Percentiles rank a stretch among this genome's conserved stretches.
phyloP scores from a whole-genome alignment of 139 green algal genomes.

The Yamagishiella unicocca region DNA sequence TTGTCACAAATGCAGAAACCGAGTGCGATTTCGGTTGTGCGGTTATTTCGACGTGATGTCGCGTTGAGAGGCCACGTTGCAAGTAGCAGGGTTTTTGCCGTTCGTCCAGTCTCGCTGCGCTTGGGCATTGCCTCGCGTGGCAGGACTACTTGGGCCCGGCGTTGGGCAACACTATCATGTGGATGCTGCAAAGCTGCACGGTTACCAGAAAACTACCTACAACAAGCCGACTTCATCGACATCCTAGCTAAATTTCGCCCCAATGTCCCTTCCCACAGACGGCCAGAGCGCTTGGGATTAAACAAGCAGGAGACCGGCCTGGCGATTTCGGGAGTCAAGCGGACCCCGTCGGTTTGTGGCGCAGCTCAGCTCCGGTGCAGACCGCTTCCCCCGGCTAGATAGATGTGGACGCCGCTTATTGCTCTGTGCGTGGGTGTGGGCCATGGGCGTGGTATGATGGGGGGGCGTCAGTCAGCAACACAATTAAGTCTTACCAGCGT shows the following conservation, averaged over 20 bases:
- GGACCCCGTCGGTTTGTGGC: not conserved
- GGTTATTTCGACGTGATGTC: no score
- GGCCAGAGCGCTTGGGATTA: constrained; percentile 47
- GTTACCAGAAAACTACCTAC: no score
- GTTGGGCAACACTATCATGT: no score
- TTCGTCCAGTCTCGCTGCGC: no score
- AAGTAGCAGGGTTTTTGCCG: no score
- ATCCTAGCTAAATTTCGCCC: not conserved
- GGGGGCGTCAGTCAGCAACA: constrained; percentile 12
- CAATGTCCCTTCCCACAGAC: not conserved
- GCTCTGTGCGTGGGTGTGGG: not conserved
- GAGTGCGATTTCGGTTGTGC: no score
- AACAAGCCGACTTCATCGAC: no score
- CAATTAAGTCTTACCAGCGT: not conserved
- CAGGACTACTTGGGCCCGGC: no score
- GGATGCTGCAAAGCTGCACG: no score
- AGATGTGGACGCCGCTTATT: not conserved
- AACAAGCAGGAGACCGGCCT: not conserved
- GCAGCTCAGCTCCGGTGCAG: not conserved
- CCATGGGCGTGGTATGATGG: not conserved
- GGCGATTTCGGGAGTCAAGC: not conserved
- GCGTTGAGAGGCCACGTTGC: no score
- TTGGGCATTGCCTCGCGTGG: no score
- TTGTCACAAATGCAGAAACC: no score
- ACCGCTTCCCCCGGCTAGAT: not conserved